A percentile compares a stretch with the other conserved stretches of the same genome.
phyloP scores from a whole-genome alignment of 2,329 filamentous ascomycete genomes.

The Clonostachys solani region DNA sequence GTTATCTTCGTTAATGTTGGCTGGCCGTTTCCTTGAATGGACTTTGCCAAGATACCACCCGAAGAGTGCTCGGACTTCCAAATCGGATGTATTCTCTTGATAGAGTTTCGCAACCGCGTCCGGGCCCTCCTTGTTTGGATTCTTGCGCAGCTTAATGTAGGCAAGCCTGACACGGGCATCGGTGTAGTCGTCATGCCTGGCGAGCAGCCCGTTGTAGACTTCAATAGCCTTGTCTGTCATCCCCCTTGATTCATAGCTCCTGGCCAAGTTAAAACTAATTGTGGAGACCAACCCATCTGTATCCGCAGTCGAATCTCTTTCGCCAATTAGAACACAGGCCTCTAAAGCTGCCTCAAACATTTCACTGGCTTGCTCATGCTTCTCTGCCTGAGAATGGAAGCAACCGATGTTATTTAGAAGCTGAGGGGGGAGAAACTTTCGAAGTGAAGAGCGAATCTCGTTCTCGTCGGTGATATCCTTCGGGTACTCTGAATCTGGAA shows the following conservation, averaged over 20 bases:
- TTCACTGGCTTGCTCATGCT: slow-evolving; percentile 73
- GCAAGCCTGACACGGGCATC: slow-evolving; percentile 86
- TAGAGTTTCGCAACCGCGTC: slow-evolving; percentile 83
- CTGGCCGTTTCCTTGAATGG: slow-evolving; percentile 72
- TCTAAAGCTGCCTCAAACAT: slow-evolving; percentile 90
- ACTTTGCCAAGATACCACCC: slow-evolving; percentile 91
- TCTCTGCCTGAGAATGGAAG: slow-evolving; percentile 87
- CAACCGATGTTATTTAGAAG: slow-evolving; percentile 96
- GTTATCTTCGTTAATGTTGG: slow-evolving; percentile 80
- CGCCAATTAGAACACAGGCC: slow-evolving; percentile 77
- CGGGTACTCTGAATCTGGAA: slow-evolving; percentile 66
- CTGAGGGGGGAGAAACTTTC: slow-evolving; percentile 80
- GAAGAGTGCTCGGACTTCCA: slow-evolving; percentile 89
- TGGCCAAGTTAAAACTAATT: slow-evolving; percentile 92
- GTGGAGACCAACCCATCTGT: slow-evolving; percentile 91
- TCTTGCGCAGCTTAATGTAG: slow-evolving; percentile 80
- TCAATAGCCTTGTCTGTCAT: slow-evolving; percentile 79
- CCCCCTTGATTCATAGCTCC: slow-evolving; percentile 85
- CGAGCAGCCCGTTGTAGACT: slow-evolving; percentile 81
- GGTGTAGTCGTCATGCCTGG: slow-evolving; percentile 85
- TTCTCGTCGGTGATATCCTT: slow-evolving; percentile 51
- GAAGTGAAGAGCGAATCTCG: slow-evolving; percentile 56
- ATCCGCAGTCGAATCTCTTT: slow-evolving; percentile 72
- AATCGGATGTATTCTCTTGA: slow-evolving; percentile 75
- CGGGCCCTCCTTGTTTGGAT: slow-evolving; percentile 80